These are phyloP conservation scores for Oxyria digyna DNA, from an alignment of 148 eudicot genomes.

Conservation along the genomic window DNA sequence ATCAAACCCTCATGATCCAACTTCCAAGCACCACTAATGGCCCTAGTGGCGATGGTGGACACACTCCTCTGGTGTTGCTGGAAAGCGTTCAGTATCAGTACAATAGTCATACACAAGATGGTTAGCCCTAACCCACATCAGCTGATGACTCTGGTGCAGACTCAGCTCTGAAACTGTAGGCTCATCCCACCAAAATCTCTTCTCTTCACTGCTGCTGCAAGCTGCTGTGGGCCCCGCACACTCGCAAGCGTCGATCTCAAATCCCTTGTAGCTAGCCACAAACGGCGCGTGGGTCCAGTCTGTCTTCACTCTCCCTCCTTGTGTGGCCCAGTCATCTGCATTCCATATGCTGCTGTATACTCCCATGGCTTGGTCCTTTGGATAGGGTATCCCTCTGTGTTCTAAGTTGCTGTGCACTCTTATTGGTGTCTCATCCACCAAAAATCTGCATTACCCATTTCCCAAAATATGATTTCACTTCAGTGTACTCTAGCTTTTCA, in stretches of 20 bases:
- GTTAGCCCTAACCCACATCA: constrained; percentile 56
- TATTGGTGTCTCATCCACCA: constrained; percentile 72
- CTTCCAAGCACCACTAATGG: not conserved
- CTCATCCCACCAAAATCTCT: constrained; percentile 56
- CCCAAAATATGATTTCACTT: not conserved
- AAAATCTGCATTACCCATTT: constrained; percentile 26
- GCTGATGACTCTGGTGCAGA: constrained; percentile 73
- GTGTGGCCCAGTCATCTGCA: constrained; percentile 93
- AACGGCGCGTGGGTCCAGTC: constrained; percentile 82
- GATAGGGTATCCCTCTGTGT: constrained; percentile 67
- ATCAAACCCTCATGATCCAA: constrained; percentile 12
- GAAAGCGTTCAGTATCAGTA: constrained; percentile 49
- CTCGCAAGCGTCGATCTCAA: constrained; percentile 58
- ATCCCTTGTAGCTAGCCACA: constrained; percentile 53
- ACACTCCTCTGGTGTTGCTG: constrained; percentile 52
- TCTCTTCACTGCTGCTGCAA: constrained; percentile 31
- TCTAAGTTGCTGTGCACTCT: constrained; percentile 65
- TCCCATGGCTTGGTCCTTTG: constrained; percentile 79
- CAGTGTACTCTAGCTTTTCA: no score
- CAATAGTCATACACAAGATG: constrained; percentile 80
- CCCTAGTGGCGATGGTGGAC: constrained; percentile 48
- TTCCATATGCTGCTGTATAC: constrained; percentile 86
- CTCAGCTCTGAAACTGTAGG: constrained; percentile 53
- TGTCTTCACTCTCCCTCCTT: constrained; percentile 70
- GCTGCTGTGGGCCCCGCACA: constrained; percentile 22